Conservation (phyloP, 306 rosid genomes). For the Trifolium dubium region DNA sequence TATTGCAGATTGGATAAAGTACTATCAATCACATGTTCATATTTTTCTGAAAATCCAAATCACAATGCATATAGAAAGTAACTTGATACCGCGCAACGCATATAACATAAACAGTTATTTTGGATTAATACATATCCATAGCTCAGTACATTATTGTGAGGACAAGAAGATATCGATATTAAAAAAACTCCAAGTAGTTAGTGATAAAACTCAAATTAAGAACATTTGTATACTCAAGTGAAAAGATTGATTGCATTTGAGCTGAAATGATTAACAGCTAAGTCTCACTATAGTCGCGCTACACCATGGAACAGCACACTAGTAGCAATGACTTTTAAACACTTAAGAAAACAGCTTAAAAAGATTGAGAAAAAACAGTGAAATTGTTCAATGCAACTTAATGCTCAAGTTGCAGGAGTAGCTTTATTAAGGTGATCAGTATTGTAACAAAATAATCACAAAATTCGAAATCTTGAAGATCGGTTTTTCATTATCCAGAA, state of each 20-base stretch:
- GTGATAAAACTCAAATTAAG: slow-evolving; percentile 19
- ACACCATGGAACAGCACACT: slow-evolving; percentile 22
- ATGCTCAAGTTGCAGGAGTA: slow-evolving; percentile 35
- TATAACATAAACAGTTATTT: slow-evolving; percentile 1
- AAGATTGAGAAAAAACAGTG: slow-evolving; percentile 28
- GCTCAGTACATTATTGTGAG: slow-evolving; percentile 19
- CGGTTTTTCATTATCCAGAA: slow-evolving; percentile 20
- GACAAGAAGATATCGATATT: slow-evolving; percentile 11
- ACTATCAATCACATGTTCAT: slow-evolving; percentile 29
- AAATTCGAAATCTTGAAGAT: slow-evolving; percentile 15
- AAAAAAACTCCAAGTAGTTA: slow-evolving; percentile 28
- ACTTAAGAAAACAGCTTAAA: slow-evolving; percentile 39
- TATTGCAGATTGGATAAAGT: slow-evolving; percentile 30
- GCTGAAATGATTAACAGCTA: slow-evolving; percentile 25
- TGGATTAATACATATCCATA: slow-evolving; percentile 24
- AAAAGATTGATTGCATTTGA: slow-evolving; percentile 35
- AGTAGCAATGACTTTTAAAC: slow-evolving; percentile 30
- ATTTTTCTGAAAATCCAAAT: slow-evolving; percentile 32
- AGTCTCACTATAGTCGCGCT: slow-evolving; percentile 18
- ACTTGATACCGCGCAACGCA: slow-evolving; percentile 23
- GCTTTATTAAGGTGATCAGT: slow-evolving; percentile 31
- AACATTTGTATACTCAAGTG: slow-evolving; percentile 11
- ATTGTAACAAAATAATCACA: slow-evolving; percentile 19
- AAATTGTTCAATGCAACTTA: neutral
- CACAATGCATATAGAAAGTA: slow-evolving; percentile 17